Evolutionary conservation across 208 protist species (phyloP).

Genomic region (Endotrypanum monterogeii): DNA sequence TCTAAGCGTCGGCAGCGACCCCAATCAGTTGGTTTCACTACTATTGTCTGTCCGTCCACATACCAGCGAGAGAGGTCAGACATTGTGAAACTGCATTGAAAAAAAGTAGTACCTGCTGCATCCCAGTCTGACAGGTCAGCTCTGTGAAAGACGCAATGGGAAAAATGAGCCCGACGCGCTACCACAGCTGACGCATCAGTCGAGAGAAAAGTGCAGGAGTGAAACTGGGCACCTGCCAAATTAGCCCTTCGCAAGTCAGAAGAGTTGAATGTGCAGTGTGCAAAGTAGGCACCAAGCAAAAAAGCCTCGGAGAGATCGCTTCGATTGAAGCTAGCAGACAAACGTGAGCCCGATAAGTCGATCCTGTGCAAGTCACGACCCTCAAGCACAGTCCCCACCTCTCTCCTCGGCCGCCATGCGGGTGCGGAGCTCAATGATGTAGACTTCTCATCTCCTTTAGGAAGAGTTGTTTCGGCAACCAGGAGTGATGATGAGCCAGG

Average conservation of each 20-base stretch:
- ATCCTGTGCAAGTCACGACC: slow-evolving; percentile 58
- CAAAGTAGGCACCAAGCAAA: slow-evolving; percentile 44
- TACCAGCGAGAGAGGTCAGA: slow-evolving; percentile 70
- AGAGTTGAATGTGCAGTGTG: slow-evolving; percentile 72
- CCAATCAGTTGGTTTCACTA: slow-evolving; percentile 72
- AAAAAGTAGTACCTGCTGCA: slow-evolving; percentile 75
- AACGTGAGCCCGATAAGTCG: slow-evolving; percentile 46
- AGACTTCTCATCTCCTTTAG: neutral
- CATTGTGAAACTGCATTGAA: slow-evolving; percentile 71
- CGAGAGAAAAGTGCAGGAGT: slow-evolving; percentile 76
- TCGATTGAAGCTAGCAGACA: slow-evolving; percentile 79
- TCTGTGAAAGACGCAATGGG: slow-evolving; percentile 71
- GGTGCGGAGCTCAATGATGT: neutral
- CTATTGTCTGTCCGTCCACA: slow-evolving; percentile 66
- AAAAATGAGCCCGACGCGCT: slow-evolving; percentile 57
- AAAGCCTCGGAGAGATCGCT: slow-evolving; percentile 40
- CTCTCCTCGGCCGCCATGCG: slow-evolving; percentile 27
- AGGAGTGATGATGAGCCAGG: slow-evolving; percentile 10
- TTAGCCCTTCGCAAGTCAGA: slow-evolving; percentile 35
- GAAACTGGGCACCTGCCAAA: slow-evolving; percentile 60
- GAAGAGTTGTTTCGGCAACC: neutral
- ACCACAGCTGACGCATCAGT: slow-evolving; percentile 34
- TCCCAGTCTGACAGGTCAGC: slow-evolving; percentile 68
- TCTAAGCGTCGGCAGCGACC: slow-evolving; percentile 53
- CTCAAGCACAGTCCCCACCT: slow-evolving; percentile 67